Conservation (phyloP, 208 protist species). For the Leishmania lainsoni region DNA sequence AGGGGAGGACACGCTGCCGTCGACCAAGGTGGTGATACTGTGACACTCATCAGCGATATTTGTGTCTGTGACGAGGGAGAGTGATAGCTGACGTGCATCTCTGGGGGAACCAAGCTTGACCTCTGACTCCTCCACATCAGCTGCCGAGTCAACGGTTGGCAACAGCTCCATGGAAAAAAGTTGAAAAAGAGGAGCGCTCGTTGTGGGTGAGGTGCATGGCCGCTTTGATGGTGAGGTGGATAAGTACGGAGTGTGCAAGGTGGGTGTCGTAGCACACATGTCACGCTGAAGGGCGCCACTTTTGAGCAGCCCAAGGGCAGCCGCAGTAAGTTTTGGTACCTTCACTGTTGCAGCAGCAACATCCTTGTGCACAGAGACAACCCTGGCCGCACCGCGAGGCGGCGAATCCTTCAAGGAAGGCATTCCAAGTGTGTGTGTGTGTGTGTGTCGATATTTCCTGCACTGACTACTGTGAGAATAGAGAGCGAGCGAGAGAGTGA, state of each 20-base stretch:
- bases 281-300: not conserved
- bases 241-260: not conserved
- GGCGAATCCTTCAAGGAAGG: not conserved
- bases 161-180: not conserved
- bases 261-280: not conserved
- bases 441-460: not conserved
- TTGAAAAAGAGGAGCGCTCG: not conserved
- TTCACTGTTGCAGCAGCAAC: no score
- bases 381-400: not conserved
- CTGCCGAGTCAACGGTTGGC: not conserved
- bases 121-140: not conserved
- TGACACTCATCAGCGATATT: conserved; percentile 27
- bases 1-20: conserved; percentile 4
- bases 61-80: conserved; percentile 20
- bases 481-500: not conserved
- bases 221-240: conserved; percentile 5
- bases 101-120: not conserved
- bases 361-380: not conserved
- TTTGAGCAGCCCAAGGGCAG: not conserved
- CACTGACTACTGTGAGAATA: not conserved
- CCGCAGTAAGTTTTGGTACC: not conserved
- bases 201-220: conserved; percentile 2
- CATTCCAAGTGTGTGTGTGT: not conserved
- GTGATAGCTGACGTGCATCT: not conserved
- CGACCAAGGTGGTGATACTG: not conserved